phyloP scores from a whole-genome alignment of 116 monocot species.

The Zostera marina region DNA sequence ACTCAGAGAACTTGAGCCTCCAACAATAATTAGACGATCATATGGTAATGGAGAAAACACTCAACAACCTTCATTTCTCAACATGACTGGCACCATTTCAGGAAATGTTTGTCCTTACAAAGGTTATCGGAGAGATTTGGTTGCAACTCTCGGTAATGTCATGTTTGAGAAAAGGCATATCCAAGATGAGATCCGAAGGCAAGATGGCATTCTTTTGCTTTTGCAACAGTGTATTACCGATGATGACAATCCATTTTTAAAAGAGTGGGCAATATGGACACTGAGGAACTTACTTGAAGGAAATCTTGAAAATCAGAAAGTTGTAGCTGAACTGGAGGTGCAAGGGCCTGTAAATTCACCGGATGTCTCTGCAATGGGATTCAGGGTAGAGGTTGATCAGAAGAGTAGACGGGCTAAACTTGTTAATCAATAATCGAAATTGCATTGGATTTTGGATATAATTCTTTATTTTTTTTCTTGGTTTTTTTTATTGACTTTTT shows the following conservation, averaged over 20 bases:
- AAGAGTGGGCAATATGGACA: slow-evolving; percentile 70
- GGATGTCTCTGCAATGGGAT: slow-evolving; percentile 38
- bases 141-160: slow-evolving; percentile 49
- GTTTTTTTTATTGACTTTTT: too few relatives aligned
- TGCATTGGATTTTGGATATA: too few relatives aligned
- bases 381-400: slow-evolving; percentile 57
- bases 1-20: slow-evolving; percentile 59
- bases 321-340: slow-evolving; percentile 43
- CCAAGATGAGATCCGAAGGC: slow-evolving; percentile 63
- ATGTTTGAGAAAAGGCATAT: slow-evolving; percentile 33
- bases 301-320: slow-evolving; percentile 55
- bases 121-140: slow-evolving; percentile 67
- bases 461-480: too few relatives aligned
- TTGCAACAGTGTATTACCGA: slow-evolving; percentile 80
- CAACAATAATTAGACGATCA: slow-evolving; percentile 30
- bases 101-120: slow-evolving; percentile 55
- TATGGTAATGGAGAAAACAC: neutral
- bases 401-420: slow-evolving; percentile 36
- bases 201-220: slow-evolving; percentile 33
- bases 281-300: slow-evolving; percentile 56
- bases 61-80: neutral
- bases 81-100: neutral
- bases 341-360: slow-evolving; percentile 40
- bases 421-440: slow-evolving; percentile 17
- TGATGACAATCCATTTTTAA: slow-evolving; percentile 69